phyloP scores from a whole-genome alignment of 108 stramenopile genomes.

The Cyclotella atomus region DNA sequence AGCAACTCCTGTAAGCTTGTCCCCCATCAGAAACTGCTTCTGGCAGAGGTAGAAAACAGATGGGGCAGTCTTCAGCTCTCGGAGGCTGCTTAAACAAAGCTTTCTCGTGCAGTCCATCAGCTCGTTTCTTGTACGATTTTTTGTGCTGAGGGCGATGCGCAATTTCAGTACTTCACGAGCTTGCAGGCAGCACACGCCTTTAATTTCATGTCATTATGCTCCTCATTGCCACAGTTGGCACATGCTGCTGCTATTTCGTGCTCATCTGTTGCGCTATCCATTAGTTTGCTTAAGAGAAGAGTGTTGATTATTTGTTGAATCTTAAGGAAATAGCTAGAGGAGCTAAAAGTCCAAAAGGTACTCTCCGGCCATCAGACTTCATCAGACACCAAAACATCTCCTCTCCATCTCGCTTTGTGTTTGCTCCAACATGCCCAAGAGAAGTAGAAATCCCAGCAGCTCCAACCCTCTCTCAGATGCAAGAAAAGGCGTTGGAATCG shows the following conservation, averaged over 20 bases:
- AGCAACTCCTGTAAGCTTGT: background rate
- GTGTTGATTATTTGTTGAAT: no score
- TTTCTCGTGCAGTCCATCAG: conserved; percentile 6
- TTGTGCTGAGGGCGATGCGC: conserved; percentile 23
- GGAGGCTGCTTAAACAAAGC: conserved; percentile 22
- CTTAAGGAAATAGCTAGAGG: no score
- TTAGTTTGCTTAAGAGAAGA: no score
- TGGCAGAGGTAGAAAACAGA: conserved; percentile 4
- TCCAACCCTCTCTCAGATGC: conserved; percentile 35
- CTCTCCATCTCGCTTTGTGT: no score
- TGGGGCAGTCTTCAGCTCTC: conserved; percentile 19
- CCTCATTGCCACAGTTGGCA: background rate
- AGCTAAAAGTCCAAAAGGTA: no score
- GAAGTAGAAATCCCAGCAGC: background rate
- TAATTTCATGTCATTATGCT: background rate
- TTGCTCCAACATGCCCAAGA: conserved; percentile 10
- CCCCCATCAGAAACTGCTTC: background rate
- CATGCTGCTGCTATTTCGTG: no score
- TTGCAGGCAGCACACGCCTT: background rate
- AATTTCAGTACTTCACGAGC: background rate
- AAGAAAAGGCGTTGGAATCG: conserved; percentile 18
- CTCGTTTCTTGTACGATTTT: conserved; percentile 26
- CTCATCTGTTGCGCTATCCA: no score
- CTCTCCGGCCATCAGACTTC: no score
- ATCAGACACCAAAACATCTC: no score